Evolutionary conservation across 1,284 basidiomycete species (phyloP), one percentile per base, ranked within the genome.

Genomic region (Cryptococcus sp.): DNA sequence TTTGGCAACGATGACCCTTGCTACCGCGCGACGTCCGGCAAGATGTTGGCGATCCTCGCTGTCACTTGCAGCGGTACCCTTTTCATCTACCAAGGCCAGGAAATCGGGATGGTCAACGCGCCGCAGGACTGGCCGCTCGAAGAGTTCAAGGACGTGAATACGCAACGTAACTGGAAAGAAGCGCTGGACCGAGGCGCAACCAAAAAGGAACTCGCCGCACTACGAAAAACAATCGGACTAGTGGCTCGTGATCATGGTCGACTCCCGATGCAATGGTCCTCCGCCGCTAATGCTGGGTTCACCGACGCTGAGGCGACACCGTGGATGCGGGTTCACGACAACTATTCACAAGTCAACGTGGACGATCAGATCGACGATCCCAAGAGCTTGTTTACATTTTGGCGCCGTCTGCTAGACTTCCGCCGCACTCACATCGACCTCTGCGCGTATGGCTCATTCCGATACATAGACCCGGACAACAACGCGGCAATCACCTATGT

Each of bases 301-400:
- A 85, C 84, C 5, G 81, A 82, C 0, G 64, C 61, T 27, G 63
- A 59, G 25, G 81, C 65, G 17, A 82, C 76, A 15, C 86, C 88
- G 0, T 90, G 88, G 89, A 90, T 90, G 87, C 80, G 85, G 15
- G 84, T 88, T 11, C 86, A 88, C 66, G 86, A 88, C 46, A 86
- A 89, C 65, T 87, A 85, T 68, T 62, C 59, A 19, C 66, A 75
- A 4, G 88, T 86, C 83, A 90, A 90, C 69, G 86, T 82, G 27
- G 77, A 64, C 3, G 63, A 57, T 0, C 79, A 82, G 64, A 52
- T 71, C 42, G 52, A 71, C 7, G 76, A 81, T 40, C 67, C 52
- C 17, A 66, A 68, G 43, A 73, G 74, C 20, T 69, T 76, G 46
- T 67, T 63, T 48, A 43, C 56, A 41, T 74, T 73, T 60, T 71